phyloP scores from a whole-genome alignment of 2,329 filamentous ascomycete species.

The Teratosphaeriaceae sp. region DNA sequence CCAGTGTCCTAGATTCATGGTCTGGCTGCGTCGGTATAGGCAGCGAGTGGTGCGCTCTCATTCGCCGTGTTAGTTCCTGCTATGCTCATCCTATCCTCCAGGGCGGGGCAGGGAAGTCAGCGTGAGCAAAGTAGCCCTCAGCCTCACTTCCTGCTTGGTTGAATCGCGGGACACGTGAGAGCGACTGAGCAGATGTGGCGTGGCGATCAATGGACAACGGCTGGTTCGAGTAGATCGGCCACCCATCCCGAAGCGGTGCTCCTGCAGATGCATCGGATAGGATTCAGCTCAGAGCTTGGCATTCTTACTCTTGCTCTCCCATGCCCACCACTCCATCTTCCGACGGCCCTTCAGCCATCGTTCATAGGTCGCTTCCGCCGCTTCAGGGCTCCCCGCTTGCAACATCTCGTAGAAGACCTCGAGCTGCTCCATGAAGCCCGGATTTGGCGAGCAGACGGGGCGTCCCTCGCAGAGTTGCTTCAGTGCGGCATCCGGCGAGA shows the following conservation, averaged over 20 bases:
- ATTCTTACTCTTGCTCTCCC: constrained; percentile 23
- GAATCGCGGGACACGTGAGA: too few relatives aligned
- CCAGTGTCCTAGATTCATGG: too few relatives aligned
- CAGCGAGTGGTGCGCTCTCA: too few relatives aligned
- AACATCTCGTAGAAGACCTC: constrained; percentile 75
- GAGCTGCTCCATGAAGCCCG: constrained; percentile 83
- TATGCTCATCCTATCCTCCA: too few relatives aligned
- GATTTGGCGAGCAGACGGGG: constrained; percentile 74
- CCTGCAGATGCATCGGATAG: too few relatives aligned
- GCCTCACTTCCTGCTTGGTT: too few relatives aligned
- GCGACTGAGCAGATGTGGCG: too few relatives aligned
- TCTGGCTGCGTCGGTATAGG: too few relatives aligned
- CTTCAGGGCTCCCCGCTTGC: constrained; percentile 12
- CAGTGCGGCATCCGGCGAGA: constrained; percentile 57
- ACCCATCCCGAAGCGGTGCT: too few relatives aligned
- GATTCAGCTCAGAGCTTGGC: constrained; percentile 12
- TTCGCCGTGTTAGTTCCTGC: too few relatives aligned
- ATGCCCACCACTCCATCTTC: constrained; percentile 31
- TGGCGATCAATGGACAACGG: background rate
- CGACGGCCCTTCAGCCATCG: constrained; percentile 30
- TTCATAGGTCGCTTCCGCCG: constrained; percentile 25
- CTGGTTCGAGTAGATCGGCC: background rate
- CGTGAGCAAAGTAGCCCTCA: too few relatives aligned
- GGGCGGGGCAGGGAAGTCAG: too few relatives aligned
- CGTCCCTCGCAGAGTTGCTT: constrained; percentile 61